Conservation (phyloP, 495 filamentous ascomycete species). For the Thermothielavioides terrestris region DNA sequence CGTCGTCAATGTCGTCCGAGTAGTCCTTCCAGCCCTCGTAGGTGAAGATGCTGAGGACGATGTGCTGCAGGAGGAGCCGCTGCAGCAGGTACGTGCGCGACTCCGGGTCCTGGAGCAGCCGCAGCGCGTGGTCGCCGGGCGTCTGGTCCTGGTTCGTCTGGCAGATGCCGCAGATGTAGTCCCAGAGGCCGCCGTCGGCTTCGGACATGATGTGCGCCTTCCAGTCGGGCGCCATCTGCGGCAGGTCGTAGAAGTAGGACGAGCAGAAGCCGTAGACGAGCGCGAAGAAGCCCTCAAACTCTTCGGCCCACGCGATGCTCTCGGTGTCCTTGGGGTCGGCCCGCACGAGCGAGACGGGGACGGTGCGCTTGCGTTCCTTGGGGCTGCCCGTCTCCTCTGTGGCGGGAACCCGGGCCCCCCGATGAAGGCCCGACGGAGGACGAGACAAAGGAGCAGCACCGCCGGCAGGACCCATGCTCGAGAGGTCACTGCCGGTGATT, state of each 20-base stretch:
- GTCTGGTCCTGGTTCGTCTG: constrained; percentile 8
- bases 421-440: not conserved
- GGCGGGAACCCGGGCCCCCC: not conserved
- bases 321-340: not conserved
- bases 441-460: not conserved
- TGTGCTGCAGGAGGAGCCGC: constrained; percentile 25
- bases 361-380: not conserved
- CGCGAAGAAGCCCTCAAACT: constrained; percentile 16
- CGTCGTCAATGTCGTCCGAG: constrained; percentile 6
- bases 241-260: constrained; percentile 11
- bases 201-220: constrained; percentile 5
- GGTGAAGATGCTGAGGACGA: constrained; percentile 19
- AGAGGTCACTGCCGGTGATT: not conserved
- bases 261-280: constrained; percentile 19
- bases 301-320: not conserved
- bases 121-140: constrained; percentile 13
- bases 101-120: constrained; percentile 19
- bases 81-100: constrained; percentile 22
- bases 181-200: constrained; percentile 14
- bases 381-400: constrained; percentile 1
- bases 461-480: not conserved
- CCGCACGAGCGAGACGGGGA: not conserved
- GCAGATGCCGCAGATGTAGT: constrained; percentile 20
- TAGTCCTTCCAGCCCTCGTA: constrained; percentile 20
- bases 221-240: not conserved